Base-by-base conservation (phyloP, 2,329 filamentous ascomycete genomes). In the Knufia petricola region DNA sequence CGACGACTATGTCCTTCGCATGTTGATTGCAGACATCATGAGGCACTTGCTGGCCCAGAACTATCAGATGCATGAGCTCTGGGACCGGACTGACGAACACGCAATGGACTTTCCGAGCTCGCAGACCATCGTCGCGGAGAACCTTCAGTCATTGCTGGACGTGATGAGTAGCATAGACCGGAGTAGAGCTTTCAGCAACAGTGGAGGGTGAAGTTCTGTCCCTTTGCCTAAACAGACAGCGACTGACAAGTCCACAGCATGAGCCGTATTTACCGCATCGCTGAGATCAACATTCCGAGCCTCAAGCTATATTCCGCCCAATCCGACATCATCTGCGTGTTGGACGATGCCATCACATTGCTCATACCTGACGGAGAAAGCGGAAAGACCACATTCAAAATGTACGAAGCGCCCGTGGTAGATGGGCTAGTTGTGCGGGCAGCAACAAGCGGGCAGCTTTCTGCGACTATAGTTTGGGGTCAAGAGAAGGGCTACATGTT, bases 21-120 rank as follows among this genome's bases (percentile, higher is more conserved):
- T 57, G 4, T 20, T 57, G 21, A 48, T 54, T n/a, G 53, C 55
- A n/a, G 50, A 57, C 43, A 44, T 51, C 26, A 30, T 57, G 21
- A 40, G 55, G 37, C 45, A 50, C n/a, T 31, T 57, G 3, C n/a
- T 9, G 30, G 17, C 10, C 9, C 9, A 45, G 8, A 32, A 45
- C 13, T 32, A 32, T 34, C 26, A 32, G 4, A 32, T 34, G 42
- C 15, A 34, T 23, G 26, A 45, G 17, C 4, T 45, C 3, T 45
- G 42, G 42, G 24, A 34, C 23, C 6, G 9, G 3, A 19, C 30
- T 32, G 42, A 45, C 23, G 26, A 45, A 34, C 9, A 45, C 10
- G 26, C 42, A 4, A 45, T 45, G 26, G 15, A 36, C 21, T 45
- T 32, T 15, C 42, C 42, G 15, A 30, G 26, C 15, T 32, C 42